phyloP scores from a whole-genome alignment of 2,329 filamentous ascomycete genomes.

The Clarireedia paspali region DNA sequence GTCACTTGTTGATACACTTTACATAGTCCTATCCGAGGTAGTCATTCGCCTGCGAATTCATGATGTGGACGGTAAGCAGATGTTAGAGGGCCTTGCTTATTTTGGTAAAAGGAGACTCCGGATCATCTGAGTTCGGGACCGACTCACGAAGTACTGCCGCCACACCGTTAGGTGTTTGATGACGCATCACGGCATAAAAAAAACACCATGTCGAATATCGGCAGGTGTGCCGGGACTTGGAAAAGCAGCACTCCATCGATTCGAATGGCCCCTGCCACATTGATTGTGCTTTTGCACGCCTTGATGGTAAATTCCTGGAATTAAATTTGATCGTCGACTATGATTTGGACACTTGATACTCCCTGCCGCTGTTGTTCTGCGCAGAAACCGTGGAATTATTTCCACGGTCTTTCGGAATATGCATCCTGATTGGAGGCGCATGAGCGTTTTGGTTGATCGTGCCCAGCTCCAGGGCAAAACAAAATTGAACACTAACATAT shows the following conservation, averaged over 20 bases:
- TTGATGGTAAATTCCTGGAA: not conserved
- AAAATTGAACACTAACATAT: not conserved
- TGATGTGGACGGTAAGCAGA: no score
- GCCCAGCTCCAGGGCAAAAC: not conserved
- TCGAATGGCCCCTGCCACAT: not conserved
- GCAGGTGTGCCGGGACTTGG: slow-evolving; percentile 6
- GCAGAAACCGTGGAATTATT: not conserved
- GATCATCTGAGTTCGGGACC: not conserved
- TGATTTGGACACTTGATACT: not conserved
- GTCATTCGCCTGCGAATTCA: no score
- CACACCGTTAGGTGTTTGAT: slow-evolving; percentile 10
- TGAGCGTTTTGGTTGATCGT: not conserved
- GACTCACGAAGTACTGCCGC: slow-evolving; percentile 3
- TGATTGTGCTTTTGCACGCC: not conserved
- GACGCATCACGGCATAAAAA: slow-evolving; percentile 6
- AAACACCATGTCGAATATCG: slow-evolving; percentile 6
- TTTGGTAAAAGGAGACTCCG: not conserved
- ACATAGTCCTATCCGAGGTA: no score
- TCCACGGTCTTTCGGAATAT: not conserved
- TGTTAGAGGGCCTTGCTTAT: not conserved
- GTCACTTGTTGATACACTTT: no score
- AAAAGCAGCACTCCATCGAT: slow-evolving; percentile 7
- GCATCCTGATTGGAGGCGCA: not conserved
- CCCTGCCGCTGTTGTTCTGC: not conserved
- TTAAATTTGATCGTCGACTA: not conserved